Evolutionary conservation across 345 rosid species (phyloP), one percentile per base, ranked within the genome.

Genomic region (Punica granatum): DNA sequence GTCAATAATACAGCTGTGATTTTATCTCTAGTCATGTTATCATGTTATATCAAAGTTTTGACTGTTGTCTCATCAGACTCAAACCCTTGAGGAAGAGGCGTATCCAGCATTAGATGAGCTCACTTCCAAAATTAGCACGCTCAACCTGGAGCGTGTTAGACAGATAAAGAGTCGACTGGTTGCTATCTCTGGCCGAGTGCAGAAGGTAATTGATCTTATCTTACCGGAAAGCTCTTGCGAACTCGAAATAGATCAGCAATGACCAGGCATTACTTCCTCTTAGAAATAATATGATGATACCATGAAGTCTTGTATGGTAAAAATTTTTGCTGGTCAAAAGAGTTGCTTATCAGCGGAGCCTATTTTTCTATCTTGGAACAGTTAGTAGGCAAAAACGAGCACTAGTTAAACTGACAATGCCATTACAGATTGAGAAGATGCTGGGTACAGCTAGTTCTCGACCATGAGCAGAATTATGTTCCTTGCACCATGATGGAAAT

Each of bases 41-140:
- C 26, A 9, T 63, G 43, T 63, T 11, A 63, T 63, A 35, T 33
- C n/a, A 33, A 36, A 21, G 30, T 34, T n/a, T 14, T 63, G 9
- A 37, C 31, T 61, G 11, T 25, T 43, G 16, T 11, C 1, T 58
- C 72, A 10, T 60, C 67, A 89, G 92, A 85, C 90, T 7, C 37
- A 44, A 41, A 85, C 87, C 61, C 70, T 89, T 75, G 92, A 84
- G 85, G 80, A 78, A 63, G 96, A 87, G 76, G 92, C 96, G 51
- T 80, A 89, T 74, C 96, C 96, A 41, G 92, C 90, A n/a, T 65
- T 89, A 70, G 96, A 89, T 76, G 88, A 85, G 35, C 86, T 89
- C 66, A 84, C 92, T 70, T 82, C 96, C 39, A 89, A 89, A 76
- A 84, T 89, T 68, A 87, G 92, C 74, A 87, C 86, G 31, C 89